A percentile compares a stretch with the other conserved stretches of the same genome.
phyloP scores from a whole-genome alignment of 208 protist species.

The Acanthamoeba royreba region DNA sequence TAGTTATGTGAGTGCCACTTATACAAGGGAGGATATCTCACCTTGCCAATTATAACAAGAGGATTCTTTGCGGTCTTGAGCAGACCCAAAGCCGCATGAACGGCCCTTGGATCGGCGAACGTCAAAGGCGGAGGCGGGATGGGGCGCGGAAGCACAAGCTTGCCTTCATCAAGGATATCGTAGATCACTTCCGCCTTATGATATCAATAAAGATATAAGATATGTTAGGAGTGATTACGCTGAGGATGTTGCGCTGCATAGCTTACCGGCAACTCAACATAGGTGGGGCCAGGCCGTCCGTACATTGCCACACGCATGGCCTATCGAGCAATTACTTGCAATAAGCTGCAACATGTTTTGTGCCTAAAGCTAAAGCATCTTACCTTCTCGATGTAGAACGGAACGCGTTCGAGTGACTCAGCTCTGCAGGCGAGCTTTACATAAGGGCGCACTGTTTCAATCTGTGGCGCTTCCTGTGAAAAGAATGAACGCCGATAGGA shows the following conservation, averaged over 20 bases:
- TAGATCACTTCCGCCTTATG: slow-evolving; percentile 23
- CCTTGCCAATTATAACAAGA: slow-evolving; percentile 39
- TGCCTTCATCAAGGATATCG: background rate
- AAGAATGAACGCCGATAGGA: background rate
- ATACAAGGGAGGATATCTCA: background rate
- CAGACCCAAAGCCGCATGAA: background rate
- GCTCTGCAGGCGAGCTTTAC: slow-evolving; percentile 8
- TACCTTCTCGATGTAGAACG: slow-evolving; percentile 40
- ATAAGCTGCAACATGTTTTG: background rate
- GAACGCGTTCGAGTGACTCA: background rate
- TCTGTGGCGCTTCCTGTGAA: slow-evolving; percentile 41
- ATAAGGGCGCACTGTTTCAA: slow-evolving; percentile 29
- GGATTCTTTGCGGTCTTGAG: slow-evolving; percentile 19
- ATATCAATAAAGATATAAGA: no score
- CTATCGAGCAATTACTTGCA: background rate
- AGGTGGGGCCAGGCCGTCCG: slow-evolving; percentile 50
- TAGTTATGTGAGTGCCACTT: background rate
- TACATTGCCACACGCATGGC: slow-evolving; percentile 42
- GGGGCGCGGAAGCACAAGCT: background rate
- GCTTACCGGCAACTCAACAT: slow-evolving; percentile 50
- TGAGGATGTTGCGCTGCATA: background rate
- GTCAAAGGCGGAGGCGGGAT: slow-evolving; percentile 1
- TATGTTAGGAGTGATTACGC: no score
- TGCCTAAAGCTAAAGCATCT: background rate
- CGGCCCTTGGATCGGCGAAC: background rate